Conservation (phyloP, 148 eudicot species). For the Chenopodium formosanum region DNA sequence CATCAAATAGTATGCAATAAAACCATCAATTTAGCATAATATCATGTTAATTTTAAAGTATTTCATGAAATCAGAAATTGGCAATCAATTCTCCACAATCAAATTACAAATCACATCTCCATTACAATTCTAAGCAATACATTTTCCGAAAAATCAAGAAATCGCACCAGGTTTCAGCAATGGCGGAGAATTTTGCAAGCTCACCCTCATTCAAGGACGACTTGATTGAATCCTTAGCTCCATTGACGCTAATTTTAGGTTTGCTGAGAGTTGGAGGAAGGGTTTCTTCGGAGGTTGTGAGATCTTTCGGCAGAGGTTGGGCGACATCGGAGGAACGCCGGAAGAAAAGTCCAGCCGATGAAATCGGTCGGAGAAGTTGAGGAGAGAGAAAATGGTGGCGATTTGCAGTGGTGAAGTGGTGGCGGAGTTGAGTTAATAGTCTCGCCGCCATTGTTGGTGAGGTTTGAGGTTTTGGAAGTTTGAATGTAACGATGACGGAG, state of each 20-base stretch:
- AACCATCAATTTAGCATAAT: background rate
- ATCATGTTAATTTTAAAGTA: background rate
- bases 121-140: background rate
- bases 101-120: background rate
- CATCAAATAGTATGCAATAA: too few species aligned
- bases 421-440: conserved; percentile 8
- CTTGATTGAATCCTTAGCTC: conserved; percentile 26
- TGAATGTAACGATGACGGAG: too few species aligned
- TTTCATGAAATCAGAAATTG: background rate
- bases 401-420: background rate
- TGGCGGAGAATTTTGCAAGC: conserved; percentile 67
- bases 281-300: conserved; percentile 21
- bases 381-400: conserved; percentile 5
- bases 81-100: background rate
- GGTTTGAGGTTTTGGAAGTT: background rate
- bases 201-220: conserved; percentile 66
- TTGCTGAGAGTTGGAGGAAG: background rate
- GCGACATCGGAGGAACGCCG: conserved; percentile 37
- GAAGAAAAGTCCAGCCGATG: background rate
- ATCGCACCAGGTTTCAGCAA: conserved; percentile 76
- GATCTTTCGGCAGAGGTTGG: conserved; percentile 20
- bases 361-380: conserved; percentile 10
- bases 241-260: background rate
- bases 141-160: background rate
- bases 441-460: conserved; percentile 27